Conservation (phyloP, 2,329 filamentous ascomycete species). For the Pseudogymnoascus sp. region DNA sequence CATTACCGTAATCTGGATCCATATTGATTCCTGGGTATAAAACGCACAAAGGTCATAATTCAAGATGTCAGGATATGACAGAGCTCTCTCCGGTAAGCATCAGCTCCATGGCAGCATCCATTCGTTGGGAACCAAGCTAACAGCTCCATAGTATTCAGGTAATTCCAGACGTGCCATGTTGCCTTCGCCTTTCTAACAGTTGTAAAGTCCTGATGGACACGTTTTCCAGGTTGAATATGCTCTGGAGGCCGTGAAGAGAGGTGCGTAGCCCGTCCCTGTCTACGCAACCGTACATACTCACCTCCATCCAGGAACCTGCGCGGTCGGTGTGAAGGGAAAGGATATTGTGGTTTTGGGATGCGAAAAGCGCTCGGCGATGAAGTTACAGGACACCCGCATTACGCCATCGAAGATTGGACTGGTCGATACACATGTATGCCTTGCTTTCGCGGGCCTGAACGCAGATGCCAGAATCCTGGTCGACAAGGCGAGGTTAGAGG, state of each 20-base stretch:
- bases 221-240: constrained; percentile 99
- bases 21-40: not conserved
- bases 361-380: constrained; percentile 98
- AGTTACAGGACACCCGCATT: constrained; percentile 97
- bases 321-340: constrained; percentile 90
- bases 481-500: constrained; percentile 95
- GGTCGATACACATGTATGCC: constrained; percentile 89
- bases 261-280: constrained; percentile 38
- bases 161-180: constrained; percentile 17
- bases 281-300: constrained; percentile 1
- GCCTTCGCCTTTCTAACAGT: constrained; percentile 35
- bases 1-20: constrained; percentile 12
- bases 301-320: constrained; percentile 68
- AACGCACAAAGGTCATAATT: constrained; percentile 8
- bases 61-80: constrained; percentile 91
- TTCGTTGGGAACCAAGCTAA: constrained; percentile 36
- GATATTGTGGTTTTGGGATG: constrained; percentile 95
- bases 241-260: constrained; percentile 96
- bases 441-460: constrained; percentile 95
- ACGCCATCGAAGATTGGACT: constrained; percentile 98
- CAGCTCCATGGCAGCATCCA: constrained; percentile 20
- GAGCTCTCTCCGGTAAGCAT: constrained; percentile 89
- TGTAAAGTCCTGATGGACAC: constrained; percentile 84
- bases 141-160: constrained; percentile 69
- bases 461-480: constrained; percentile 96